Evolutionary conservation across 192 early-diverging fungal species (phyloP).

Genomic region (Rhizophagus sp.): DNA sequence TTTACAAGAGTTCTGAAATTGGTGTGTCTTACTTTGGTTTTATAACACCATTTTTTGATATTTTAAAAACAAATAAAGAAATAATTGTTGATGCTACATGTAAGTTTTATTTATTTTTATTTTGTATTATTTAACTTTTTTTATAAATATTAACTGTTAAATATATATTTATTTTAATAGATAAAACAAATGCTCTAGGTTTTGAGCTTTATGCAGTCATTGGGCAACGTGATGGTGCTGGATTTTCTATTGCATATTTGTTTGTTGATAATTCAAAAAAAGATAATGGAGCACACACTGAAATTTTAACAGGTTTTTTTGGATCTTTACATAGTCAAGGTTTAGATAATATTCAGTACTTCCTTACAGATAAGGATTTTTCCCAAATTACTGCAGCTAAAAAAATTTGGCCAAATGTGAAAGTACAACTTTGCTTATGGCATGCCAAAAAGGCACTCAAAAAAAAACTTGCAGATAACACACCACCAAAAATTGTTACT

Average conservation of each 20-base stretch:
- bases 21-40: neutral
- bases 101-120: too few relatives aligned
- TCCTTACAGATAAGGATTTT: constrained; percentile 1
- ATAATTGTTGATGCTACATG: constrained; percentile 7
- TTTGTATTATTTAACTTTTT: too few relatives aligned
- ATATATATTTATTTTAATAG: too few relatives aligned
- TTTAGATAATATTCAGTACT: neutral
- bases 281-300: neutral
- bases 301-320: neutral
- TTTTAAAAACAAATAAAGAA: neutral
- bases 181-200: neutral
- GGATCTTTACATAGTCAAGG: neutral
- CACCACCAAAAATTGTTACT: neutral
- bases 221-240: neutral
- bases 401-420: neutral
- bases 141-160: too few relatives aligned
- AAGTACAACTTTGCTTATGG: neutral
- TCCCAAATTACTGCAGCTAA: neutral
- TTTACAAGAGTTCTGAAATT: neutral
- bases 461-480: neutral
- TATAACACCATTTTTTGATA: constrained; percentile 7
- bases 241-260: neutral
- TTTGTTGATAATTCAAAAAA: neutral
- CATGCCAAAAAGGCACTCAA: neutral
- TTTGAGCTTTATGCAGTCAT: constrained; percentile 8